Base-by-base conservation (phyloP, 345 rosid species). In the Populus deltoides region DNA sequence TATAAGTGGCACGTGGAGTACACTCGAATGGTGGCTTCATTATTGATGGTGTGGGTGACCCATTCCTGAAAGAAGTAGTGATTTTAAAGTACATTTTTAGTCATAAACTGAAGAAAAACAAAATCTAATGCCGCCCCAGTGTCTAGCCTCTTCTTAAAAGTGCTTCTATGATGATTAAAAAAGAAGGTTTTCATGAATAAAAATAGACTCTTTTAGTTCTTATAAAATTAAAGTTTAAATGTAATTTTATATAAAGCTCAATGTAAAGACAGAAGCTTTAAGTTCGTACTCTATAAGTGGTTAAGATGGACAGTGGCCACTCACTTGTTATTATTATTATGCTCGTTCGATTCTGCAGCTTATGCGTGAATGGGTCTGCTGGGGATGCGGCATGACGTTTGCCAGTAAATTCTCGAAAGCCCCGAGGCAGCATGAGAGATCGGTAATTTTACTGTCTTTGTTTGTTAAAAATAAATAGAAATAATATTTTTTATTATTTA, bases 51-150 rank as follows among this genome's bases (percentile, higher is more conserved):
- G 24, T 35, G 61, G 71, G 65, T 45, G 41, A 47, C 77, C 9
- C 3, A 36, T 41, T 51, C 57, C 24, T 17, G 2, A 65, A 63
- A 65, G 11, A 29, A 68, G 7, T 18, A 5, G 11, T 3, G 5
- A 16, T 68, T 35, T 43, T 8, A 31, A 62, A 35, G 12, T 33
- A 33, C 8, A 9, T 22, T 57, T 70, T 51, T 43, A 75, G 25
- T n/a, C 7, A 39, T 15, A 22, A 39, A 69, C 33, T 55, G 20
- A 59, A 13, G 6, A 31, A 27, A 41, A 70, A 62, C 68, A 25
- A 41, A 9, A 41, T 36, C 47, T 29, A 5, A 61, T 70, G 80
- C 75, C 75, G 75, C 75, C 80, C 80, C 75, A 71, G 51, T 41
- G 45, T 8, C 3, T 8, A 9, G 12, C 3, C 12, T 41, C 10